These are phyloP conservation scores for Naganishia friedmannii DNA, from an alignment of 768 basidiomycete species.

Conservation along the genomic window DNA sequence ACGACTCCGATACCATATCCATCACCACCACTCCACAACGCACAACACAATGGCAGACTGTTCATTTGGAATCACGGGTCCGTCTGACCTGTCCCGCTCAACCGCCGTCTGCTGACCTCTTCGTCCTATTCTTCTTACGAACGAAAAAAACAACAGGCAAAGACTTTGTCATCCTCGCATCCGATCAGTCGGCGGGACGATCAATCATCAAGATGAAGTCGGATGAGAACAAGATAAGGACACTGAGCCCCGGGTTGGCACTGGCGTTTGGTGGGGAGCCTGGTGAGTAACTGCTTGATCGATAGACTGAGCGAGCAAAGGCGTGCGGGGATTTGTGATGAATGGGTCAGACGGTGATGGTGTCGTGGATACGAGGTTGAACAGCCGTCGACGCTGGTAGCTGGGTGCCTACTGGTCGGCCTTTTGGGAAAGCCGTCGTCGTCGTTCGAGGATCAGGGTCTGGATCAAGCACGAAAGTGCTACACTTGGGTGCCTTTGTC, in stretches of 20 bases:
- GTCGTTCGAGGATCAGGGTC: too few relatives aligned
- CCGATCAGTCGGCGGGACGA: constrained; percentile 81
- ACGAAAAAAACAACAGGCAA: constrained; percentile 60
- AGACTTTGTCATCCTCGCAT: constrained; percentile 86
- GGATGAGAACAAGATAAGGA: constrained; percentile 95
- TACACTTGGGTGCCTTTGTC: too few relatives aligned
- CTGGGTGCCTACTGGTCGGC: background rate
- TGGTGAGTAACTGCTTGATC: constrained; percentile 56
- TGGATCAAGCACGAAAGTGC: too few relatives aligned
- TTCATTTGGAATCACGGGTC: constrained; percentile 73
- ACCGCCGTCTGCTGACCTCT: background rate
- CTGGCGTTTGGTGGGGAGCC: constrained; percentile 96
- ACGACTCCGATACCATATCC: background rate
- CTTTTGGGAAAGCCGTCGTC: too few relatives aligned
- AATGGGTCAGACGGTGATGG: background rate
- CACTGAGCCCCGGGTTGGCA: constrained; percentile 80
- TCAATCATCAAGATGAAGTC: constrained; percentile 97
- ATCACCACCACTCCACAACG: background rate
- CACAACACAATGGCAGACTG: constrained; percentile 66
- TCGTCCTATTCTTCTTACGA: too few relatives aligned
- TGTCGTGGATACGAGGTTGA: too few relatives aligned
- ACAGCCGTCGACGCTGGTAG: too few relatives aligned
- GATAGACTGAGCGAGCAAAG: background rate
- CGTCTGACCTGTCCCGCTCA: constrained; percentile 4
- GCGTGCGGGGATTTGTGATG: background rate